Base-by-base conservation (phyloP, 768 basidiomycete species). In the Boletus barrowsii region DNA sequence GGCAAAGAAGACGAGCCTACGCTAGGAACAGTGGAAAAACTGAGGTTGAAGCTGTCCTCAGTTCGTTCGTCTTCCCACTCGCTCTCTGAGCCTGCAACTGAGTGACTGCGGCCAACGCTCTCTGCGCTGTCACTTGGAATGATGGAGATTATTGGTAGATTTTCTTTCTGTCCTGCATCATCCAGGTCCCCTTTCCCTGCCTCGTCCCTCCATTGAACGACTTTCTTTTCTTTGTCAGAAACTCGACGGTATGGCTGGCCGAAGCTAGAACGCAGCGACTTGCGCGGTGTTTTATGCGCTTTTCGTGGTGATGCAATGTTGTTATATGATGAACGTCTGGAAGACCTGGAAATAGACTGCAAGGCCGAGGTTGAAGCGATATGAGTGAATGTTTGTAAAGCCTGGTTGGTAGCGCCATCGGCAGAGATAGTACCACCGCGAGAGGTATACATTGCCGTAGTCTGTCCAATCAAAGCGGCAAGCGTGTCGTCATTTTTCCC, bases 51-150 rank as follows among this genome's bases (percentile, higher is more conserved):
- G 65, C 86, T 89, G 47, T 90, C 89, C 9, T 93, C 90, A 1
- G 87, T 89, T 72, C 82, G 88, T 65, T 92, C 90, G 64, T 93
- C 90, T 70, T 93, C 90, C 90, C 91, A 93, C 53, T 93, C 90
- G 67, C 87, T 90, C 61, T 92, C 90, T 6, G 88, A 90, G 7
- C 83, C 79, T 43, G 83, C 79, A 22, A 79, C 68, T 4, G 84
- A 84, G 35, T 71, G 65, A 42, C 61, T 59, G 33, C 67, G 71
- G 35, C 56, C 55, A 45, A 71, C 60, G 42, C 68, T 69, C 39
- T 68, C 68, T 36, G 59, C 42, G 32, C 64, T 76, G 53, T 83
- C 74, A 17, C 68, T 69, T 14, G 75, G 60, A 37, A 75, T 70
- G 36, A 74, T 68, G 22, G 62, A 59, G 17, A 65, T 49, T 22